These are phyloP conservation scores for Penicillium thymicola DNA, from an alignment of 2,329 filamentous ascomycete genomes.

Conservation along the genomic window DNA sequence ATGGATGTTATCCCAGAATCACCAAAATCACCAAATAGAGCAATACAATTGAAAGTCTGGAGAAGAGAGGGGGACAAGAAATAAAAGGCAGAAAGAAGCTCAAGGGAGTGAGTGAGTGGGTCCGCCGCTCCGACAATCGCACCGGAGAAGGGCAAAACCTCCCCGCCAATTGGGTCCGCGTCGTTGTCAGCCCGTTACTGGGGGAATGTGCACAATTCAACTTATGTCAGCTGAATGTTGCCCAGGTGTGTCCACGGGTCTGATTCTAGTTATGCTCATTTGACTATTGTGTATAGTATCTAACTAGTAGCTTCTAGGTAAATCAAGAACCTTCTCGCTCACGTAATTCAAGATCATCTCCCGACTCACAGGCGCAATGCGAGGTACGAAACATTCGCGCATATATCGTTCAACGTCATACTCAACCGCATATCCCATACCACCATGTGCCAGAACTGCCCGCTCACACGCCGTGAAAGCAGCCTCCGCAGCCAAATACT, in stretches of 20 bases:
- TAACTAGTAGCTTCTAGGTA: constrained; percentile 46
- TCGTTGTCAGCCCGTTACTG: constrained; percentile 3
- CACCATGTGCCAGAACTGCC: constrained; percentile 56
- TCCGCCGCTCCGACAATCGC: background rate
- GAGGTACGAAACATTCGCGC: constrained; percentile 57
- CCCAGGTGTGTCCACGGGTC: too few relatives aligned
- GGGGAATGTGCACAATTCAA: background rate
- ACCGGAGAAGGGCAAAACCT: constrained; percentile 2
- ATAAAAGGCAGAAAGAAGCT: constrained; percentile 18
- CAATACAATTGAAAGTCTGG: constrained; percentile 10
- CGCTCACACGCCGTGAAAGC: constrained; percentile 60
- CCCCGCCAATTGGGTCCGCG: constrained; percentile 14
- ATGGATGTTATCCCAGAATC: constrained; percentile 8
- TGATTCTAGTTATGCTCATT: background rate
- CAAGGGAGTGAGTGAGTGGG: background rate
- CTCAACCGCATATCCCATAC: constrained; percentile 63
- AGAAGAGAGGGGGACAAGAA: constrained; percentile 17
- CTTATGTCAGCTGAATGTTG: background rate
- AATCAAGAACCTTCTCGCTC: constrained; percentile 43
- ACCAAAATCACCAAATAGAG: constrained; percentile 12
- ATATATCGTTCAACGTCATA: constrained; percentile 62
- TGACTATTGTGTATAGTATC: background rate
- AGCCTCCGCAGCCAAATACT: constrained; percentile 62
- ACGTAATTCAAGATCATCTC: constrained; percentile 49
- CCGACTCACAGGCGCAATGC: constrained; percentile 58